Conservation (phyloP, 2,329 filamentous ascomycete species). For the Diaporthe capsici region DNA sequence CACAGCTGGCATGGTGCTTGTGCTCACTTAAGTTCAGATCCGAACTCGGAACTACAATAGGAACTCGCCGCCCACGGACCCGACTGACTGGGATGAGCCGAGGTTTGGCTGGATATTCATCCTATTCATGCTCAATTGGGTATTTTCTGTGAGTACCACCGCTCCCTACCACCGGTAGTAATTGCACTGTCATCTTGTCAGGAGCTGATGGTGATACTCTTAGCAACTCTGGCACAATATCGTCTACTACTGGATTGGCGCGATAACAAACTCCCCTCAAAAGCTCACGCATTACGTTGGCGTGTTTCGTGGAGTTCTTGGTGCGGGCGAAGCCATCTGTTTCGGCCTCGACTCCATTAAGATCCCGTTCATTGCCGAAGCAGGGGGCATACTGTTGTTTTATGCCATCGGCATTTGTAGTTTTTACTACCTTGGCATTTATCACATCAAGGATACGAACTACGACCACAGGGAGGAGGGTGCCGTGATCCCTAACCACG, state of each 20-base stretch:
- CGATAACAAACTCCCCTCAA: constrained; percentile 47
- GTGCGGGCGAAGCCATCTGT: constrained; percentile 49
- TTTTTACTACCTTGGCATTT: constrained; percentile 22
- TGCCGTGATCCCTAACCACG: constrained; percentile 12
- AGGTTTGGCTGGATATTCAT: constrained; percentile 24
- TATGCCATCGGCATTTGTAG: constrained; percentile 7
- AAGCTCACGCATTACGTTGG: constrained; percentile 45
- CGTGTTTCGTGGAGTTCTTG: constrained; percentile 48
- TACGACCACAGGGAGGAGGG: constrained; percentile 21
- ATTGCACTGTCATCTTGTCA: neutral
- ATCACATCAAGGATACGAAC: constrained; percentile 19
- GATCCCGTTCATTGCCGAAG: constrained; percentile 45
- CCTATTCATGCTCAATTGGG: constrained; percentile 20
- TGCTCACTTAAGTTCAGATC: neutral
- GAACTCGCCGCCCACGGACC: neutral
- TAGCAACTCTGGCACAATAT: constrained; percentile 49
- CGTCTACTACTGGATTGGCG: constrained; percentile 49
- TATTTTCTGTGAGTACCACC: neutral
- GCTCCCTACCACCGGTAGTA: neutral
- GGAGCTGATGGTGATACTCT: neutral
- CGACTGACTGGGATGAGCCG: constrained; percentile 17
- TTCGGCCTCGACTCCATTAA: constrained; percentile 48
- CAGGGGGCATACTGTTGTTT: constrained; percentile 18
- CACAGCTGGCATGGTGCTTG: neutral
- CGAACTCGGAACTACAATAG: constrained; percentile 5